Base-by-base conservation (phyloP, 768 basidiomycete genomes). In the Rhodotorula kratochvilovae region DNA sequence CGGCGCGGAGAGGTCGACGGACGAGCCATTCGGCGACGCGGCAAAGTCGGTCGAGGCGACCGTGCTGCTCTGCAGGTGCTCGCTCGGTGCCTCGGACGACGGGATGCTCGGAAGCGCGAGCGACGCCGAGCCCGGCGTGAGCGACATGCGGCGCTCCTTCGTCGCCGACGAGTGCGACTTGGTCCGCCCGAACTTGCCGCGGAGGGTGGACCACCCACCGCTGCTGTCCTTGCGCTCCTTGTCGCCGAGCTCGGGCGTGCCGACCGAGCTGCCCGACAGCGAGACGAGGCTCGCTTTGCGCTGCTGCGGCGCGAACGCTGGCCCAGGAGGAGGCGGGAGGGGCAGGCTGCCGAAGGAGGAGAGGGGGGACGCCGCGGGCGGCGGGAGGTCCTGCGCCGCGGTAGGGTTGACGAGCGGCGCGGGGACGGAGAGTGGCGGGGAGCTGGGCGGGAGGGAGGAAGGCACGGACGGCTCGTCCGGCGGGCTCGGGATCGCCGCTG, bases 101-200 rank as follows among this genome's bases (percentile, higher is more conserved):
- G 63, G 53, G 16, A 65, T 54, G 21, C 45, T 33, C 33, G 63
- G 53, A 3, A 62, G 36, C 43, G 60, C 48, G 46, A 2, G 33
- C 25, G 15, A 13, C 35, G 42, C 46, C 48, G 27, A 36, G 16
- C 35, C 15, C 33, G 43, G 42, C 25, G 55, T 27, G 31, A 65
- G 27, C n/a, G 64, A 65, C 35, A 16, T 25, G 27, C 59, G 46
- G 42, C 60, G 60, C 45, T 54, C 35, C 55, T 16, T 7, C 29
- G 55, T 15, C 51, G 45, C 39, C 39, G 70, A 43, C 17, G 51
- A 61, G 33, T 58, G 56, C n/a, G 70, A 71, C 57, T 71, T 71
- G 15, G 66, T 71, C 31, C 70, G 35, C 3, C 54, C 33, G 29
- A 71, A 71, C 50, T 61, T 39, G 23, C 70, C 66, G 21, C 42